Conservation (phyloP, 1,284 basidiomycete genomes). For the Fomitopsis pinicola region DNA sequence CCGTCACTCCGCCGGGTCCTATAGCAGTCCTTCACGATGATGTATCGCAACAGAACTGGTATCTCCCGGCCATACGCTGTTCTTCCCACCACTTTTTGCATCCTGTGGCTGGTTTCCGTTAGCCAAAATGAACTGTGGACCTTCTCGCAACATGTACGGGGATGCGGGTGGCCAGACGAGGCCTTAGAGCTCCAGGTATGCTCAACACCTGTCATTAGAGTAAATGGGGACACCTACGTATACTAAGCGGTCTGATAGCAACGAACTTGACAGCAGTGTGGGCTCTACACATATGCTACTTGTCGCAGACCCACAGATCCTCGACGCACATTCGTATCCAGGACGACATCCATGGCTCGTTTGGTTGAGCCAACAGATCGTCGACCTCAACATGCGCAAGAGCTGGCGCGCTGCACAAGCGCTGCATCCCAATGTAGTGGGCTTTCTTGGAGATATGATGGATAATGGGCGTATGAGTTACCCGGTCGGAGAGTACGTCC, state of each 20-base stretch:
- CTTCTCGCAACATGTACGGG: not conserved
- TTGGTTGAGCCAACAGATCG: constrained; percentile 51
- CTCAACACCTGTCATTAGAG: too few relatives aligned
- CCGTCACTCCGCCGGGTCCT: too few relatives aligned
- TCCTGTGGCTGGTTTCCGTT: constrained; percentile 1
- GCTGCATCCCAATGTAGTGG: constrained; percentile 64
- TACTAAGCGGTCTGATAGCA: not conserved
- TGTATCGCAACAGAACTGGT: not conserved
- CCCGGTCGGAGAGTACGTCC: constrained; percentile 63
- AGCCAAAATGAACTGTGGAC: not conserved
- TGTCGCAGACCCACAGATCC: constrained; percentile 80
- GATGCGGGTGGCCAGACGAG: constrained; percentile 6
- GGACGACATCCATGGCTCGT: constrained; percentile 43
- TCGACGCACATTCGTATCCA: constrained; percentile 62
- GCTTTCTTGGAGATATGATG: constrained; percentile 90
- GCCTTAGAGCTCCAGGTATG: not conserved
- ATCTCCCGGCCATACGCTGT: not conserved
- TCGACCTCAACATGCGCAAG: constrained; percentile 77
- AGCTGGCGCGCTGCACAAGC: constrained; percentile 70
- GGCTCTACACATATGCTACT: constrained; percentile 67
- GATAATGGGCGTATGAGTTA: constrained; percentile 71
- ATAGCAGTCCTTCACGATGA: too few relatives aligned
- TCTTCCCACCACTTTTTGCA: not conserved
- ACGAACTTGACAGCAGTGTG: not conserved
- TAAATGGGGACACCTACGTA: constrained; percentile 2